Conservation (phyloP, 805 yeast species). For the Schizosaccharomyces lindneri region DNA sequence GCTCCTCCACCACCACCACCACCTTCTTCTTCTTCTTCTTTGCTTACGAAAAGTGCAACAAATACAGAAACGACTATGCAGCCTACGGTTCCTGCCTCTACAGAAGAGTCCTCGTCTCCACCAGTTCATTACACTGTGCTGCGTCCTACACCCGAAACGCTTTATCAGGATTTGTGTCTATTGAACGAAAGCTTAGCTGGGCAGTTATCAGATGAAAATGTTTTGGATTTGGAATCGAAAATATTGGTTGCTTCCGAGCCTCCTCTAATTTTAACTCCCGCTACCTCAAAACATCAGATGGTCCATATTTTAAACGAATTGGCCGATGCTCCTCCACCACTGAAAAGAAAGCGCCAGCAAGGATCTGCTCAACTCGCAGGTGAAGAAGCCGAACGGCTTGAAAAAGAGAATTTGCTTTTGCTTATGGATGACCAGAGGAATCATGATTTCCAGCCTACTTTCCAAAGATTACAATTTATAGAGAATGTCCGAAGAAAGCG, state of each 20-base stretch:
- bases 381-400: slow-evolving; percentile 2
- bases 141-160: not conserved
- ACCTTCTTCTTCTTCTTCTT: not conserved
- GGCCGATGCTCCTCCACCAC: not conserved
- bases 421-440: slow-evolving; percentile 1
- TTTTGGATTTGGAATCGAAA: not conserved
- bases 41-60: too few species aligned
- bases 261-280: not conserved
- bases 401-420: not conserved
- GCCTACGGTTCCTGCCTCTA: not conserved
- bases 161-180: not conserved
- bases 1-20: not conserved
- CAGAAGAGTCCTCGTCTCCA: not conserved
- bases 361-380: not conserved
- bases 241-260: slow-evolving; percentile 1
- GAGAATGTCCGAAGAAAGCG: not conserved
- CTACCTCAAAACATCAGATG: not conserved
- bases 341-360: not conserved
- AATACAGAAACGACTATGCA: not conserved
- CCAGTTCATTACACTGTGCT: not conserved
- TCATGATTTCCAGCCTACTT: not conserved
- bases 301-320: not conserved
- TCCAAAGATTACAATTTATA: not conserved
- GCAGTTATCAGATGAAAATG: not conserved
- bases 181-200: not conserved